Conservation (phyloP, 371 early-diverging fungal species). For the Dentiscutata heterogama region DNA sequence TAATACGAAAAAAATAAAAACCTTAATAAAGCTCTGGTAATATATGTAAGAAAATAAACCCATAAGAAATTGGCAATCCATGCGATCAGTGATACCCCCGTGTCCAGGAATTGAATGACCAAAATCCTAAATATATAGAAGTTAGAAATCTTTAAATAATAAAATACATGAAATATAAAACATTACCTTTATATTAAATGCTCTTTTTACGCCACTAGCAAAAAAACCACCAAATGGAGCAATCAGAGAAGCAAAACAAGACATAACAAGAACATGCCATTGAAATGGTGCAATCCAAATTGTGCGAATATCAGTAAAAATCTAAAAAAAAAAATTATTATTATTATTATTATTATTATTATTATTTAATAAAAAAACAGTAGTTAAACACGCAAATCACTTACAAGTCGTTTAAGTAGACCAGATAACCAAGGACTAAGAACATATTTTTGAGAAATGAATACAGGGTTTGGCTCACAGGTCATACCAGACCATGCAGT, state of each 20-base stretch:
- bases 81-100: constrained; percentile 99
- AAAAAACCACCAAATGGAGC: constrained; percentile 99
- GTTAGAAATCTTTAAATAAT: not conserved
- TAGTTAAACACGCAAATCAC: constrained; percentile 38
- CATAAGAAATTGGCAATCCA: constrained; percentile 99
- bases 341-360: not conserved
- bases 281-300: constrained; percentile 85
- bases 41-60: constrained; percentile 95
- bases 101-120: constrained; percentile 98
- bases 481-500: constrained; percentile 62
- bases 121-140: constrained; percentile 75
- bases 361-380: not conserved
- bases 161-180: not conserved
- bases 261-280: constrained; percentile 90
- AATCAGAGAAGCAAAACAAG: constrained; percentile 95
- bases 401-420: constrained; percentile 55
- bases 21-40: constrained; percentile 88
- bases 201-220: constrained; percentile 98
- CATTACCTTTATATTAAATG: constrained; percentile 91
- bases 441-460: constrained; percentile 63
- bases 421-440: constrained; percentile 61
- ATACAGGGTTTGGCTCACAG: constrained; percentile 79
- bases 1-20: constrained; percentile 44
- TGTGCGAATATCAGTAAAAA: constrained; percentile 38
- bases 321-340: constrained; percentile 8